Base-by-base conservation (phyloP, 2,329 filamentous ascomycete genomes). In the Cordyceps tenuipes region DNA sequence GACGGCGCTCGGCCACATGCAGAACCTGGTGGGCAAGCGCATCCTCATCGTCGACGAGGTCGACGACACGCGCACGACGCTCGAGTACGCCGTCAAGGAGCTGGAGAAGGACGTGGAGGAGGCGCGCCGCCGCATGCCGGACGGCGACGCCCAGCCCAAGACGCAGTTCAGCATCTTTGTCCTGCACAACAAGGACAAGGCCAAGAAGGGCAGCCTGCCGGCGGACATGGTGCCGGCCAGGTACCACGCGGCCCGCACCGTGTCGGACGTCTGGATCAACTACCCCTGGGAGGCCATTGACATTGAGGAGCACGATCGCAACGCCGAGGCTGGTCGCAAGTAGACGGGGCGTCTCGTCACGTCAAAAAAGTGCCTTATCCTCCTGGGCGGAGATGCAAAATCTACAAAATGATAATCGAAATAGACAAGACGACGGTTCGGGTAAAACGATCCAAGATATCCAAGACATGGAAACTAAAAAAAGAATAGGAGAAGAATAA, bases 241-340 rank as follows among this genome's bases (percentile, higher is more conserved):
- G 68, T 99, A 99, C 76, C 75, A 89, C 66, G 94, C 94, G 23
- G 91, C 94, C 23, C 80, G 88, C 70, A 97, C 93, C 6, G 89
- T 95, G 36, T 84, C 83, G n/a, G 93, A 99, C 75, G 87, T 91
- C 65, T 99, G 94, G 94, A 97, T 97, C 73, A 95, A 91, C 82
- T 99, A 99, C 77, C 94, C 94, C 17, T 99, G 94, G 94, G 94
- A 97, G 79, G 94, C 94, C 48, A 88, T 77, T 39, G 90, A 97
- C 72, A 97, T 97, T 70, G 91, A 96, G 31, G 90, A 92, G 81
- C 93, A 97, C 72, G 93, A 97, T 75, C 19, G 19, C 3, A 56
- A 52, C 52, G 36, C 59, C 26, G 36, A 46, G 39, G 17, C 56
- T 36, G 39, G 56, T 19, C 39, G 47, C 44, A 49, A 57, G 46